Evolutionary conservation across 306 rosid species (phyloP).

Genomic region (Potentilla sterilis): DNA sequence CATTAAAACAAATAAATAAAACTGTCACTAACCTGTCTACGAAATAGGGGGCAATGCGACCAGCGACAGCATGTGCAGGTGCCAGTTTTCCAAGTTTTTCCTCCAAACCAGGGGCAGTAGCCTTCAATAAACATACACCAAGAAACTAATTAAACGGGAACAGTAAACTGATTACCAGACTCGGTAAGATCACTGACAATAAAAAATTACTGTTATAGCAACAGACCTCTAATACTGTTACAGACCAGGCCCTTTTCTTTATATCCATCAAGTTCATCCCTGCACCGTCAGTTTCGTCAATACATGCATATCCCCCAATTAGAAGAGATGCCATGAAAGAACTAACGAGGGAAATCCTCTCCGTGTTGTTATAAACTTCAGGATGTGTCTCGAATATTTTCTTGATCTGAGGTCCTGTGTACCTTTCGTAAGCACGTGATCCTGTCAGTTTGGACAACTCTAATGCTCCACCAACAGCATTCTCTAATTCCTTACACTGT

Average conservation of each 20-base stretch:
- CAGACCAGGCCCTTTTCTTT: slow-evolving; percentile 66
- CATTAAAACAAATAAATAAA: not conserved
- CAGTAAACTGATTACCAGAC: not conserved
- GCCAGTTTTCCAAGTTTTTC: slow-evolving; percentile 80
- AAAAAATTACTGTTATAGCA: not conserved
- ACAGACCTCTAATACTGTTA: slow-evolving; percentile 65
- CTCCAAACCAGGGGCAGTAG: slow-evolving; percentile 78
- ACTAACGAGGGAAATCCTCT: slow-evolving; percentile 95
- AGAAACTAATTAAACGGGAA: slow-evolving; percentile 14
- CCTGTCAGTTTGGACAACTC: slow-evolving; percentile 79
- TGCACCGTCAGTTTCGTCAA: slow-evolving; percentile 85
- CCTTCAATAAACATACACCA: slow-evolving; percentile 42
- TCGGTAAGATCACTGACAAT: not conserved
- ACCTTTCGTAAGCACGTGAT: slow-evolving; percentile 80
- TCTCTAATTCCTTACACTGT: slow-evolving; percentile 74
- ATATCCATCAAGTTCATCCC: slow-evolving; percentile 99
- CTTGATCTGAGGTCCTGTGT: slow-evolving; percentile 87
- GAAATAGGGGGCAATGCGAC: slow-evolving; percentile 70
- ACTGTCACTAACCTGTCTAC: slow-evolving; percentile 56
- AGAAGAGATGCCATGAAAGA: slow-evolving; percentile 89
- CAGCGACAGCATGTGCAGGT: slow-evolving; percentile 87
- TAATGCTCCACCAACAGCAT: slow-evolving; percentile 87
- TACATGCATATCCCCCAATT: slow-evolving; percentile 67
- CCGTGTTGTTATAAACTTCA: slow-evolving; percentile 58
- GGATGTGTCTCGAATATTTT: slow-evolving; percentile 66